Percentiles rank a stretch among this genome's conserved stretches.
phyloP scores from a whole-genome alignment of 768 basidiomycete genomes.

The Lactarius sanguifluus region DNA sequence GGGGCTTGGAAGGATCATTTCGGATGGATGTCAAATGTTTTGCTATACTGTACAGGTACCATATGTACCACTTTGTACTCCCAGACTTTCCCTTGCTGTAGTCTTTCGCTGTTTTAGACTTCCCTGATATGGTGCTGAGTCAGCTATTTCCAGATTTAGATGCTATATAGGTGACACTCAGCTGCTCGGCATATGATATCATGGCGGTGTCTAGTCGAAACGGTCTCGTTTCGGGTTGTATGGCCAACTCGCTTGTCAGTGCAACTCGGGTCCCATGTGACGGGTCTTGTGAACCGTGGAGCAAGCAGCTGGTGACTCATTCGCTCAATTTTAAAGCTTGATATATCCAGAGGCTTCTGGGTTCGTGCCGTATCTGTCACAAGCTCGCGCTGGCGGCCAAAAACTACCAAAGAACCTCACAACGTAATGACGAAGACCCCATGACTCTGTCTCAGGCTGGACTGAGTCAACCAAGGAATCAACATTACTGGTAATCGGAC shows the following conservation, averaged over 20 bases:
- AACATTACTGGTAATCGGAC: too few species aligned
- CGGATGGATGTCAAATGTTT: neutral
- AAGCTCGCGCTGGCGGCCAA: too few species aligned
- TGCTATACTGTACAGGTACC: constrained; percentile 5
- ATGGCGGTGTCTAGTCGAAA: neutral
- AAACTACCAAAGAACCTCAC: too few species aligned
- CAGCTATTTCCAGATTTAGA: too few species aligned
- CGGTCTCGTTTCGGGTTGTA: neutral
- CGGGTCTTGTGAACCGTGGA: neutral
- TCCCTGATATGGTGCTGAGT: neutral
- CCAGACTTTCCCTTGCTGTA: neutral
- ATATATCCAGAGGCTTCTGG: too few species aligned
- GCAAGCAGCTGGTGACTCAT: neutral
- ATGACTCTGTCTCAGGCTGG: too few species aligned
- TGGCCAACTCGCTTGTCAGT: too few species aligned
- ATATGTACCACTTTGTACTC: neutral
- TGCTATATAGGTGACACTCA: too few species aligned
- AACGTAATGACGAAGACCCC: too few species aligned
- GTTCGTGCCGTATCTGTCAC: too few species aligned
- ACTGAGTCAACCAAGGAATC: too few species aligned
- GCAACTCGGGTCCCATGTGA: neutral
- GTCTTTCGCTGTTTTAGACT: neutral
- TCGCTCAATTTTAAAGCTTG: neutral
- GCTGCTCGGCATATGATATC: neutral
- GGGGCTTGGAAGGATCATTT: neutral